Evolutionary conservation across 1,139 yeast genomes (phyloP), one percentile per base, ranked within the genome.

Genomic region (Meyerozyma carpophila): DNA sequence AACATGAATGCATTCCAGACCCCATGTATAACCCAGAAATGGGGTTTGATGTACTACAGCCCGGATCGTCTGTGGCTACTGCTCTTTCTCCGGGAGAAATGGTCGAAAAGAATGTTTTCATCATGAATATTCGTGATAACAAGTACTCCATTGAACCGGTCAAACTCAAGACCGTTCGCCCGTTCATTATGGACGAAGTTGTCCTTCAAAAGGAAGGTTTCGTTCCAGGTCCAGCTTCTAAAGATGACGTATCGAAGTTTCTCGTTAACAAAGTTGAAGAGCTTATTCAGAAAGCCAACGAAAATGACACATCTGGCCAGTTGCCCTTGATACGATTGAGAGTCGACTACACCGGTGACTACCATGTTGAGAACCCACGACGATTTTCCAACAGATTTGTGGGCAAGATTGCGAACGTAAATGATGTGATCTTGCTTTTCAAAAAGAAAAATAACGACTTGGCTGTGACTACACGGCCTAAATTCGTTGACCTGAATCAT

Each of bases 61-160:
- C 96, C 0, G 99, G 99, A 0, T 88, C 96, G 2, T 87, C 96
- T 0, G 86, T 93, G 14, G 98, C 96, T 0, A 93, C 99, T 0
- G 84, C 96, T 11, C 68, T 94, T 34, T 79, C 86, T 43, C 95
- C 86, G 44, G 95, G 95, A 3, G 99, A 93, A 58, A 77, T 89
- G 0, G 74, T 79, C 11, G 79, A 77, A 32, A 94, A 93, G 58
- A 75, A 80, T 56, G 91, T 83, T 0, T 91, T 86, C 45, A 68
- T 93, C 1, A 53, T 94, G 51, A 80, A 78, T 41, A 68, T 93
- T 16, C 73, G 76, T 28, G 83, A 82, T 3, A 73, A 69, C 38
- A 69, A 79, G 39, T 88, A 84, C 53, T 67, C 77, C 0, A 50
- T 89, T 20, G 85, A 85, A 47, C 79, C 89, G 4, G 66, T 91